A percentile compares a stretch with the other conserved stretches of the same genome.
These are phyloP conservation scores for Keithomyces neogunnii DNA, from an alignment of 2,329 filamentous ascomycete species.

Conservation along the genomic window DNA sequence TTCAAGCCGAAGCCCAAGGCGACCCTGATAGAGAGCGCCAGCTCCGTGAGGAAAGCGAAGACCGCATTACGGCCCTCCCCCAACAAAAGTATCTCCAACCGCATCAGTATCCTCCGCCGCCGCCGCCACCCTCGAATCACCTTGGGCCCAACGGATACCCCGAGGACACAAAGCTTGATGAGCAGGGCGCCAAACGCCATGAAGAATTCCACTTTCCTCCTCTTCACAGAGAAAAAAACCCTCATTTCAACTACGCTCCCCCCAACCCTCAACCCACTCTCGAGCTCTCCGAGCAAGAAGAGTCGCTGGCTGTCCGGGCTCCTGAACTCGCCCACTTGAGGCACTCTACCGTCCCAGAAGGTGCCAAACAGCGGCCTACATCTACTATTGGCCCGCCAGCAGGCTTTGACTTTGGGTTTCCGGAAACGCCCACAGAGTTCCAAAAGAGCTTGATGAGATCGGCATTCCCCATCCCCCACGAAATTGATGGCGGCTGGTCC, in stretches of 20 bases:
- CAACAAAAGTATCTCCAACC: slow-evolving; percentile 55
- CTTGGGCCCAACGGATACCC: slow-evolving; percentile 25
- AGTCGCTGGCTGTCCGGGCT: slow-evolving; percentile 27
- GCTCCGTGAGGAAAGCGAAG: slow-evolving; percentile 73
- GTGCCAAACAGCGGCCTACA: slow-evolving; percentile 33
- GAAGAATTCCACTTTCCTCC: slow-evolving; percentile 51
- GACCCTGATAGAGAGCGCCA: slow-evolving; percentile 73
- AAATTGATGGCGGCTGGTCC: slow-evolving; percentile 73
- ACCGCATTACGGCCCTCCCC: slow-evolving; percentile 74
- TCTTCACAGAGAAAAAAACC: slow-evolving; percentile 37
- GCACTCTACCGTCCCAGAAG: slow-evolving; percentile 30
- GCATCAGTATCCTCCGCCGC: slow-evolving; percentile 27
- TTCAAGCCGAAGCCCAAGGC: slow-evolving; percentile 71
- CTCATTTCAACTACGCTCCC: slow-evolving; percentile 53
- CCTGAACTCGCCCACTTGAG: slow-evolving; percentile 52
- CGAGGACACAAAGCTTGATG: slow-evolving; percentile 29
- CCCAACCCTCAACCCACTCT: slow-evolving; percentile 18
- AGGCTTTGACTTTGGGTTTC: slow-evolving; percentile 74
- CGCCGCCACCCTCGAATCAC: slow-evolving; percentile 7
- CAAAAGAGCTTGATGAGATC: slow-evolving; percentile 88
- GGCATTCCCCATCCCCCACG: slow-evolving; percentile 64
- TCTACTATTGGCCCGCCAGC: slow-evolving; percentile 51
- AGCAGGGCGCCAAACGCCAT: slow-evolving; percentile 15
- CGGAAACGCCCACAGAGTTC: slow-evolving; percentile 75
- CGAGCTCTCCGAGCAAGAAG: slow-evolving; percentile 10